Evolutionary conservation across 1,139 yeast genomes (phyloP).

Genomic region (Trichomonascaceae sp.): DNA sequence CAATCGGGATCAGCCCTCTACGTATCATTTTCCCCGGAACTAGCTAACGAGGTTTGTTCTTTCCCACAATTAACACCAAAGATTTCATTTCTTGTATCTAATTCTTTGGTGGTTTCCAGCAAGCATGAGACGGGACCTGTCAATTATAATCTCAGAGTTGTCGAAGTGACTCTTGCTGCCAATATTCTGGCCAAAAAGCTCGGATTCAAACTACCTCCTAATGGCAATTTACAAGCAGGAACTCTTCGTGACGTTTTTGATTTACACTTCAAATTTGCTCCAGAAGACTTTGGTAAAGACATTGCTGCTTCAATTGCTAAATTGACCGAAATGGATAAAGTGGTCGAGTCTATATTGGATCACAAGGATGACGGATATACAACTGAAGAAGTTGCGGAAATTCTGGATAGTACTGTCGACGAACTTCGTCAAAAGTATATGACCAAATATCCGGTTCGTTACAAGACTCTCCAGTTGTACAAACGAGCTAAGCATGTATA

Average conservation of each 20-base stretch:
- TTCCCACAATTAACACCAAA: constrained; percentile 47
- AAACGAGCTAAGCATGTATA: constrained; percentile 60
- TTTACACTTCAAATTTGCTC: constrained; percentile 38
- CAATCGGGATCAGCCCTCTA: constrained; percentile 52
- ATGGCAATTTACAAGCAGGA: constrained; percentile 56
- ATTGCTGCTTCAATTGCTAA: constrained; percentile 40
- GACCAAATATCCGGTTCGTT: constrained; percentile 51
- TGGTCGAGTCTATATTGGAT: constrained; percentile 38
- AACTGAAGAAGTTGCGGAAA: constrained; percentile 44
- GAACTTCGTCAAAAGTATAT: constrained; percentile 44
- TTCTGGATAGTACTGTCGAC: constrained; percentile 40
- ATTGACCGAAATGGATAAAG: constrained; percentile 37
- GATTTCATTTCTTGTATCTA: constrained; percentile 55
- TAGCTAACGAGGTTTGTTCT: constrained; percentile 50
- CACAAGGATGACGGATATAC: constrained; percentile 43
- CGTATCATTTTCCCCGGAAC: constrained; percentile 56
- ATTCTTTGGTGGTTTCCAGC: constrained; percentile 56
- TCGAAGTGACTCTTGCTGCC: constrained; percentile 62
- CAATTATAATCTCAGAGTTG: constrained; percentile 64
- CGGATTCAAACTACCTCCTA: constrained; percentile 41
- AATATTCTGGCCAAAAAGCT: constrained; percentile 48
- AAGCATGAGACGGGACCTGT: constrained; percentile 66
- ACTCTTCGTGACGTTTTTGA: constrained; percentile 62
- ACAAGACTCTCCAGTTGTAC: constrained; percentile 49
- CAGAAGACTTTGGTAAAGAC: constrained; percentile 45